These are phyloP conservation scores for Mariannaea sp. DNA, from an alignment of 2,329 filamentous ascomycete species.

Conservation along the genomic window DNA sequence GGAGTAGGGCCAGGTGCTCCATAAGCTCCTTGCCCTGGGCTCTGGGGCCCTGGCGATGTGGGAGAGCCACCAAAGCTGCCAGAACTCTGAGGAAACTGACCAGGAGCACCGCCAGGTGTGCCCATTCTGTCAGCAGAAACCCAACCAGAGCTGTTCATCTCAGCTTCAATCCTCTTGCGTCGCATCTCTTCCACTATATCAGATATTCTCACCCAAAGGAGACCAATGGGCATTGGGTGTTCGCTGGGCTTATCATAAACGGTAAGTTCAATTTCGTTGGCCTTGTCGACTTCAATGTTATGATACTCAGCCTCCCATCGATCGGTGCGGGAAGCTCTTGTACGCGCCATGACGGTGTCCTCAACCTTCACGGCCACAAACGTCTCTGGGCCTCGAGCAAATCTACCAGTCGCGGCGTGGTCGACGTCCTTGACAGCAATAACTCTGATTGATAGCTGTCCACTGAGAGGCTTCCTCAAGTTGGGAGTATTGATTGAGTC, in stretches of 20 bases:
- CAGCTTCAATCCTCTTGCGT: constrained; percentile 94
- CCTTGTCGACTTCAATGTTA: constrained; percentile 94
- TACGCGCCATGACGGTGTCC: constrained; percentile 87
- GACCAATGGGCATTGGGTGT: constrained; percentile 87
- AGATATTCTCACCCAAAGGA: constrained; percentile 95
- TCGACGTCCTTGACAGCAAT: constrained; percentile 93
- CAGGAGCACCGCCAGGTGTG: constrained; percentile 52
- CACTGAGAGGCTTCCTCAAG: constrained; percentile 92
- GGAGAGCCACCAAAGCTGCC: constrained; percentile 51
- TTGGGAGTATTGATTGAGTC: constrained; percentile 96
- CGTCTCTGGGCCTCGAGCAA: constrained; percentile 89
- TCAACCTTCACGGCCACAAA: constrained; percentile 97
- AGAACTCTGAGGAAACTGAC: constrained; percentile 62
- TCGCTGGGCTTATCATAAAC: constrained; percentile 96
- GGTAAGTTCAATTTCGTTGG: constrained; percentile 96
- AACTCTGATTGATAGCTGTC: constrained; percentile 84
- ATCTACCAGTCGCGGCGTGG: constrained; percentile 82
- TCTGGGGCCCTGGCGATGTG: constrained; percentile 47
- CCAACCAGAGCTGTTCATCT: constrained; percentile 94
- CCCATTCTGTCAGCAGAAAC: constrained; percentile 96
- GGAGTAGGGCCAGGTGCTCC: constrained; percentile 50
- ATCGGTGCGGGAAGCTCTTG: constrained; percentile 82
- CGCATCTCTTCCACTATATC: constrained; percentile 98
- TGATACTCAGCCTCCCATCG: constrained; percentile 91
- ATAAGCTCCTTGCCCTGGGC: constrained; percentile 38